Base-by-base conservation (phyloP, 352 stramenopile genomes). In the Phytophthora foliorum region DNA sequence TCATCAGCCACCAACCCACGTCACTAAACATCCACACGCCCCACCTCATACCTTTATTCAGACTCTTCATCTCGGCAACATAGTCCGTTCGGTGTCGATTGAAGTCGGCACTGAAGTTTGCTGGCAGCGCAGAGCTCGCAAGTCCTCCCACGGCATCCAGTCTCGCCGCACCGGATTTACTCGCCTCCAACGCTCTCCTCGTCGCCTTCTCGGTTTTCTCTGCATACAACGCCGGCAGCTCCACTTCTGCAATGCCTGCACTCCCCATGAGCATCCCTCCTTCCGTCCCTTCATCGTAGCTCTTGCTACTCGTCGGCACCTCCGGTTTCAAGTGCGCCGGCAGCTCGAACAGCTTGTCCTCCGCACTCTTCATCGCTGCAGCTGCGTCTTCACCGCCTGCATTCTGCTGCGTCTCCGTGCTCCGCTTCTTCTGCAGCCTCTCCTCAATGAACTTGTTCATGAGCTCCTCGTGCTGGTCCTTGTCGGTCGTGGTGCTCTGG, bases 361-460 rank as follows among this genome's bases (percentile, higher is more conserved):
- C 88, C 24, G 84, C 77, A n/a, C 48, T 84, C 9, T 67, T 67
- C 19, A 75, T 44, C 11, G 65, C 46, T 5, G 69, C 38, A 50
- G 57, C 41, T 13, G 52, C 52, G 11, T 63, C 36, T 0, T 49
- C 9, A 2, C 13, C 32, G 11, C 4, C 36, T 31, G 8, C 16
- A 16, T 29, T 36, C 16, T 53, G 11, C 27, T 53, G 25, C 9
- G 1, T 32, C 9, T 62, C 46, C 0, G 72, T 54, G 3, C 46
- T 60, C 19, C 72, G 70, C 36, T 77, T 85, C 54, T 84, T 88
- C 22, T 85, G 74, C 38, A 95, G 54, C 54, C 78, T 79, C 69
- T 90, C 86, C 65, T 95, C 86, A 61, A 95, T 91, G 68, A 91
- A 95, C 54, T 90, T 80, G 69, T 94, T 93, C 59, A 89, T 92